These are phyloP conservation scores for Penicillium italicum DNA, from an alignment of 2,329 filamentous ascomycete genomes.

Conservation along the genomic window DNA sequence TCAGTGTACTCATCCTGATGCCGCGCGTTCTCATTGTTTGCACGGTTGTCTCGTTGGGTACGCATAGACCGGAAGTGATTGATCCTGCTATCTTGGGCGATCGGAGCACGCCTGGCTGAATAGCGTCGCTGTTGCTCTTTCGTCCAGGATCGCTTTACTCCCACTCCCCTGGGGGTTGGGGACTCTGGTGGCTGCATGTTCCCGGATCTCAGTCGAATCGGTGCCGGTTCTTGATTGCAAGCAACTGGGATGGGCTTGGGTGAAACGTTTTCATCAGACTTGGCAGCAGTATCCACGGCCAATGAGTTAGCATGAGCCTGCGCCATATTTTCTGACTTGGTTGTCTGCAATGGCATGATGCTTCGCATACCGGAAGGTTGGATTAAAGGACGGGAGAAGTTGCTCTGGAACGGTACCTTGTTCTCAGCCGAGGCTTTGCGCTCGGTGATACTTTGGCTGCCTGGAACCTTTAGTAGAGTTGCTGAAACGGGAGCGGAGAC, in stretches of 20 bases:
- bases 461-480: background rate
- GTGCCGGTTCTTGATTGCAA: constrained; percentile 14
- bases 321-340: constrained; percentile 1
- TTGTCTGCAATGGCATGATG: constrained; percentile 14
- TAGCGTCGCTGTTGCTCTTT: constrained; percentile 24
- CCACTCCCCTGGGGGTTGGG: constrained; percentile 28
- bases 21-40: constrained; percentile 33
- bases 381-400: constrained; percentile 39
- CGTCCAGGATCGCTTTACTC: constrained; percentile 17
- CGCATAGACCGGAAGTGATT: constrained; percentile 30
- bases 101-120: constrained; percentile 20
- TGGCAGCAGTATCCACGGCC: background rate
- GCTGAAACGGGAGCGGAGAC: background rate
- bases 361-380: constrained; percentile 32
- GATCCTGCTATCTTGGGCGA: constrained; percentile 20
- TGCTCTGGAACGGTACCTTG: constrained; percentile 22
- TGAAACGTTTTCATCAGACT: background rate
- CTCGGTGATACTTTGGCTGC: background rate
- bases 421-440: background rate
- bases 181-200: constrained; percentile 28
- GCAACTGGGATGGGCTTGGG: background rate
- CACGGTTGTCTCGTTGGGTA: constrained; percentile 17
- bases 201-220: constrained; percentile 23
- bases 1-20: constrained; percentile 16
- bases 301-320: constrained; percentile 1